Percentiles rank a stretch among this genome's conserved stretches.
Evolutionary conservation across 805 yeast genomes (phyloP).

Genomic region (Candida ortonii): DNA sequence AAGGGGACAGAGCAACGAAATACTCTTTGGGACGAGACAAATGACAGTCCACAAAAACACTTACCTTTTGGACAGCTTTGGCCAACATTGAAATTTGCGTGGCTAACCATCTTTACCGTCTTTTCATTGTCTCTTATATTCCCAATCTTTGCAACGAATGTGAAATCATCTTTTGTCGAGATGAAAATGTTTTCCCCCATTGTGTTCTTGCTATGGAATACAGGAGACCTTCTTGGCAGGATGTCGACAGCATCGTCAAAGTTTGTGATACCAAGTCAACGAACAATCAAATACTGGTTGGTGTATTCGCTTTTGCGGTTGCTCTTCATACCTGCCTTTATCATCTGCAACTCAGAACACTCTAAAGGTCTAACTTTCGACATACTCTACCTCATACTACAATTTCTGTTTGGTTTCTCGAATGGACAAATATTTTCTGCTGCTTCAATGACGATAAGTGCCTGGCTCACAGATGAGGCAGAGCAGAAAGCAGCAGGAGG

Average conservation of each 20-base stretch:
- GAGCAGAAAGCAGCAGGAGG: slow-evolving; percentile 94
- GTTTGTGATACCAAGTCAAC: slow-evolving; percentile 43
- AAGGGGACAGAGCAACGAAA: too few relatives aligned
- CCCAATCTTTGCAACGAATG: slow-evolving; percentile 85
- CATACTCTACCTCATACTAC: slow-evolving; percentile 61
- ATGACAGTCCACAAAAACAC: slow-evolving; percentile 26
- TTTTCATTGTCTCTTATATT: slow-evolving; percentile 74
- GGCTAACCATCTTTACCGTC: slow-evolving; percentile 65
- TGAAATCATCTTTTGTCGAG: slow-evolving; percentile 42
- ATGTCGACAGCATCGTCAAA: slow-evolving; percentile 52
- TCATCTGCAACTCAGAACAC: slow-evolving; percentile 59
- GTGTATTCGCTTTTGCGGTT: slow-evolving; percentile 54
- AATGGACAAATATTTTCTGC: slow-evolving; percentile 84
- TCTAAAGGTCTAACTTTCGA: slow-evolving; percentile 46
- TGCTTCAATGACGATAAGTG: slow-evolving; percentile 47
- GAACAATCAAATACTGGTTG: slow-evolving; percentile 45
- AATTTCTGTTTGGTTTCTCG: slow-evolving; percentile 77
- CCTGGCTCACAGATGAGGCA: slow-evolving; percentile 40
- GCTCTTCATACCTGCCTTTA: slow-evolving; percentile 66
- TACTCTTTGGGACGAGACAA: slow-evolving; percentile 1
- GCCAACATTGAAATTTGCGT: slow-evolving; percentile 60
- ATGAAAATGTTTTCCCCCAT: slow-evolving; percentile 62
- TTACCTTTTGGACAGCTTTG: slow-evolving; percentile 63
- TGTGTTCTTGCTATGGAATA: slow-evolving; percentile 81
- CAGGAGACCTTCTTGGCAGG: slow-evolving; percentile 84